These are phyloP conservation scores for Aegilops tauschii DNA, from an alignment of 176 grass and related monocot species.

Conservation along the genomic window DNA sequence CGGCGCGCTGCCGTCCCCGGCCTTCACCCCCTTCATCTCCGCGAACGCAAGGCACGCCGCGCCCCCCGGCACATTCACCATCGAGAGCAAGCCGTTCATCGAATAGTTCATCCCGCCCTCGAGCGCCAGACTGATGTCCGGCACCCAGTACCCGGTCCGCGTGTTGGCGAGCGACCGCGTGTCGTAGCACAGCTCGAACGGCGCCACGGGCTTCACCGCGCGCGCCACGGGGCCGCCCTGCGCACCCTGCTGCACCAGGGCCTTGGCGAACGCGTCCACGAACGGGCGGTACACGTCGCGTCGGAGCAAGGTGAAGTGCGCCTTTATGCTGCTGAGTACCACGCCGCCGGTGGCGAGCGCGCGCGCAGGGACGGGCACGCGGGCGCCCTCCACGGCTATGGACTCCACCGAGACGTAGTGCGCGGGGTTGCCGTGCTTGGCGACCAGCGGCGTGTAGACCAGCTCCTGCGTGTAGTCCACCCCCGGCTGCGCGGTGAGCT, in stretches of 20 bases:
- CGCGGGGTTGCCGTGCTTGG: too few species aligned
- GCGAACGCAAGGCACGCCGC: slow-evolving; percentile 48
- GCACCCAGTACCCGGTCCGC: slow-evolving; percentile 40
- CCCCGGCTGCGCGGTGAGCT: too few species aligned
- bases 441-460: too few species aligned
- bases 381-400: too few species aligned
- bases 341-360: slow-evolving; percentile 30
- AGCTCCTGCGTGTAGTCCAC: too few species aligned
- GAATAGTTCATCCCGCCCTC: slow-evolving; percentile 35
- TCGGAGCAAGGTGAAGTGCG: slow-evolving; percentile 42
- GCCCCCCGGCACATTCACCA: slow-evolving; percentile 23
- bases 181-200: slow-evolving; percentile 56
- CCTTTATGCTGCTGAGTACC: slow-evolving; percentile 14
- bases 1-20: neutral
- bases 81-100: slow-evolving; percentile 42
- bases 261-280: slow-evolving; percentile 17
- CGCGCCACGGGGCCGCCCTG: too few species aligned
- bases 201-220: neutral
- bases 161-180: slow-evolving; percentile 11
- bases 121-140: slow-evolving; percentile 39
- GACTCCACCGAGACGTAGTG: too few species aligned
- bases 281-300: slow-evolving; percentile 42
- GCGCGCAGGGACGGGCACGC: neutral
- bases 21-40: neutral
- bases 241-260: too few species aligned